These are phyloP conservation scores for Sporothrix mexicana DNA, from an alignment of 2,329 filamentous ascomycete species.

Conservation along the genomic window DNA sequence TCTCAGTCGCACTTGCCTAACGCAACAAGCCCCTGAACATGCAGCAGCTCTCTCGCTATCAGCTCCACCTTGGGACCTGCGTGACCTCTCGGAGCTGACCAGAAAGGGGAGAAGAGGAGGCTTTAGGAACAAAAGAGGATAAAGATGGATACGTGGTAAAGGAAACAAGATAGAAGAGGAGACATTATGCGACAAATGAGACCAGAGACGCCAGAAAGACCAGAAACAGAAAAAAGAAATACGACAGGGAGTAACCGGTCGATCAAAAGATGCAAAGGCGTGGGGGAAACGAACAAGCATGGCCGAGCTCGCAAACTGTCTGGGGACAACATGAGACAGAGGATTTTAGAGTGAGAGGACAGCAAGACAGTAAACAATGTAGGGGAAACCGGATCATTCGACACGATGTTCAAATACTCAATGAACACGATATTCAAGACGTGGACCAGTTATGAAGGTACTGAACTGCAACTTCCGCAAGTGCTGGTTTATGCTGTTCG, in stretches of 20 bases:
- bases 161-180: neutral
- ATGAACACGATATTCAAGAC: no score
- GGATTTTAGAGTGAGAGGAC: neutral
- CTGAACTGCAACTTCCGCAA: no score
- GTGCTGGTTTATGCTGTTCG: no score
- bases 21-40: neutral
- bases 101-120: neutral
- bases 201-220: neutral
- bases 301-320: neutral
- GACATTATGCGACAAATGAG: neutral
- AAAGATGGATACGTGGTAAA: neutral
- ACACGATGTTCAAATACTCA: no score
- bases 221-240: neutral
- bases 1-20: neutral
- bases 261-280: neutral
- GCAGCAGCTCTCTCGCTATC: neutral
- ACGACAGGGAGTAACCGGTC: neutral
- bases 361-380: neutral
- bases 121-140: neutral
- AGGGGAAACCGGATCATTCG: no score
- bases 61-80: slow-evolving; percentile 19
- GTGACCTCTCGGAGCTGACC: slow-evolving; percentile 11
- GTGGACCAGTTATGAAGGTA: no score
- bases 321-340: neutral
- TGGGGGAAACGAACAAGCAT: neutral